Evolutionary conservation across 306 rosid genomes (phyloP).

Genomic region (Castanopsis chinensis): DNA sequence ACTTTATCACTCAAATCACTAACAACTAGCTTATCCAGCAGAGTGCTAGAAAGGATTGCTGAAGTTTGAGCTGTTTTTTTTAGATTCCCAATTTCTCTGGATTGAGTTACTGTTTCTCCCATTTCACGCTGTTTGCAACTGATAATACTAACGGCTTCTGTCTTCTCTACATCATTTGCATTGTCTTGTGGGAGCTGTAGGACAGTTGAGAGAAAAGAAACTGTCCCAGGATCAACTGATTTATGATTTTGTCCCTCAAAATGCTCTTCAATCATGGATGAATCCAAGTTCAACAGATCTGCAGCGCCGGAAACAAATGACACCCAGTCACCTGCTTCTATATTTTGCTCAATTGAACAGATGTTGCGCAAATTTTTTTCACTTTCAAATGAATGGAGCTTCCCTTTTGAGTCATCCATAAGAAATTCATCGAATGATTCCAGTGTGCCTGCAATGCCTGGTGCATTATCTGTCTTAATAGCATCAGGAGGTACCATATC

Average conservation of each 20-base stretch:
- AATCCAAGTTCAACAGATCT: slow-evolving; percentile 20
- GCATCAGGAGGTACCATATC: slow-evolving; percentile 2
- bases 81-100: slow-evolving; percentile 1
- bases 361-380: slow-evolving; percentile 23
- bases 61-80: slow-evolving; percentile 13
- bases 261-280: slow-evolving; percentile 3
- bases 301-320: slow-evolving; percentile 11
- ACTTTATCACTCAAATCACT: slow-evolving; percentile 6
- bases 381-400: slow-evolving; percentile 12
- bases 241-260: background rate
- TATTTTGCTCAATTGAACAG: slow-evolving; percentile 1
- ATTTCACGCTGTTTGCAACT: slow-evolving; percentile 7
- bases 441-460: background rate
- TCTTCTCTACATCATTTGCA: background rate
- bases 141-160: background rate
- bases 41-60: slow-evolving; percentile 1
- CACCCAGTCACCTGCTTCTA: slow-evolving; percentile 18
- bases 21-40: slow-evolving; percentile 14
- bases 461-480: background rate
- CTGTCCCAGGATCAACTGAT: slow-evolving; percentile 21
- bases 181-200: slow-evolving; percentile 20
- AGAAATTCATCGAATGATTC: background rate
- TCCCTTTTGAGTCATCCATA: slow-evolving; percentile 7
- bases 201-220: slow-evolving; percentile 18
- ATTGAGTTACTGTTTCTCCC: background rate